These are phyloP conservation scores for Physcomitrium patens DNA, from an alignment of 225 moss, liverwort and hornwort species.

Conservation along the genomic window DNA sequence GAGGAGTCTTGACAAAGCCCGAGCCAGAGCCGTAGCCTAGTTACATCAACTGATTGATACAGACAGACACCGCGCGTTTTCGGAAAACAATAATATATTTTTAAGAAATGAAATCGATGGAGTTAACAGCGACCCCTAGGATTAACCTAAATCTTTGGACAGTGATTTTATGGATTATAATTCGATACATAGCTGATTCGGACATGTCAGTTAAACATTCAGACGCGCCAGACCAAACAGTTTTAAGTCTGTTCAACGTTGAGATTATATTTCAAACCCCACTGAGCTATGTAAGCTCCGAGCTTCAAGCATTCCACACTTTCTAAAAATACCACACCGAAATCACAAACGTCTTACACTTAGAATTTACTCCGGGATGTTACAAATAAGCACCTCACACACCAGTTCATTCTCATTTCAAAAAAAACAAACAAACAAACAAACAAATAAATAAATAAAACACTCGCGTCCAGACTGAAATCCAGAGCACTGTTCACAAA, in stretches of 20 bases:
- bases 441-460: not conserved
- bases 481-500: too few relatives aligned
- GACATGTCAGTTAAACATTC: not conserved
- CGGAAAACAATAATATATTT: not conserved
- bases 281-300: too few relatives aligned
- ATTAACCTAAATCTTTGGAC: constrained; percentile 4
- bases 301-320: too few relatives aligned
- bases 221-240: not conserved
- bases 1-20: not conserved
- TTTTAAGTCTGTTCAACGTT: not conserved
- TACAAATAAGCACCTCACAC: not conserved
- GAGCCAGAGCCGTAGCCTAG: not conserved
- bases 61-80: not conserved
- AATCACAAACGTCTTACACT: too few relatives aligned
- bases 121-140: not conserved
- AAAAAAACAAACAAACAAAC: not conserved
- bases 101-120: not conserved
- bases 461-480: not conserved
- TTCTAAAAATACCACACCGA: not conserved
- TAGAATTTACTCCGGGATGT: not conserved
- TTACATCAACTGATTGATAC: constrained; percentile 9
- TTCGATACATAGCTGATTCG: not conserved
- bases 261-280: not conserved
- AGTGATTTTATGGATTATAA: not conserved
- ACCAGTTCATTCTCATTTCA: not conserved